Evolutionary conservation across 23 red algal genomes (phyloP).

Genomic region (Chondrus crispus): DNA sequence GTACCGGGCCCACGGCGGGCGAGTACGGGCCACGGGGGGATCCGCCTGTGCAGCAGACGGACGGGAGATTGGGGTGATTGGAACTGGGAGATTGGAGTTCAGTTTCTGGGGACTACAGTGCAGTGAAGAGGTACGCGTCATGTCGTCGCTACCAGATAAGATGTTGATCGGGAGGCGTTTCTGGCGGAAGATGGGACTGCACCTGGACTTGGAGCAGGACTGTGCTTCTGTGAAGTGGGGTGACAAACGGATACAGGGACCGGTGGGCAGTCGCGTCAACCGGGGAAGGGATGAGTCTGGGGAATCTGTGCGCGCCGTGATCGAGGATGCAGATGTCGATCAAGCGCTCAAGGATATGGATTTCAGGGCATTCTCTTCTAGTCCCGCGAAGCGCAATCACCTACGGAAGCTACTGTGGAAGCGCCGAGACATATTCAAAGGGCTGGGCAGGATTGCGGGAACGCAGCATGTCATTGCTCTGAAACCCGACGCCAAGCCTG

Average conservation of each 20-base stretch:
- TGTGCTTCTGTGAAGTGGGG: not conserved
- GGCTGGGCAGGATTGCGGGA: not conserved
- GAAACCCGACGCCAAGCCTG: not conserved
- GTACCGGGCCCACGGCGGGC: not conserved
- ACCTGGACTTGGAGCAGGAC: not conserved
- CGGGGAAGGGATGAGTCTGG: not conserved
- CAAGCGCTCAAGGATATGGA: not conserved
- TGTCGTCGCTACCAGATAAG: not conserved
- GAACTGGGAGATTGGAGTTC: not conserved
- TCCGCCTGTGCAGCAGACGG: not conserved
- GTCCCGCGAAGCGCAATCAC: not conserved
- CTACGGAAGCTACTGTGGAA: not conserved
- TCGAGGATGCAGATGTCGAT: not conserved
- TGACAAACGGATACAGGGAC: not conserved
- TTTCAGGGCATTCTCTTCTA: not conserved
- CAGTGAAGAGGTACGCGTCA: not conserved
- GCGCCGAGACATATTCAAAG: not conserved
- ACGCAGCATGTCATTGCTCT: not conserved
- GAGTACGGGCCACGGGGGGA: not conserved
- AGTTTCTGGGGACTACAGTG: not conserved
- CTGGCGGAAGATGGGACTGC: not conserved
- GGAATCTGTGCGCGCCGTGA: not conserved
- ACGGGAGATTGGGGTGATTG: not conserved
- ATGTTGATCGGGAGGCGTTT: not conserved
- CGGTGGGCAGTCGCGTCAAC: not conserved